Base-by-base conservation (phyloP, 495 filamentous ascomycete species). In the Lepraria neglecta region DNA sequence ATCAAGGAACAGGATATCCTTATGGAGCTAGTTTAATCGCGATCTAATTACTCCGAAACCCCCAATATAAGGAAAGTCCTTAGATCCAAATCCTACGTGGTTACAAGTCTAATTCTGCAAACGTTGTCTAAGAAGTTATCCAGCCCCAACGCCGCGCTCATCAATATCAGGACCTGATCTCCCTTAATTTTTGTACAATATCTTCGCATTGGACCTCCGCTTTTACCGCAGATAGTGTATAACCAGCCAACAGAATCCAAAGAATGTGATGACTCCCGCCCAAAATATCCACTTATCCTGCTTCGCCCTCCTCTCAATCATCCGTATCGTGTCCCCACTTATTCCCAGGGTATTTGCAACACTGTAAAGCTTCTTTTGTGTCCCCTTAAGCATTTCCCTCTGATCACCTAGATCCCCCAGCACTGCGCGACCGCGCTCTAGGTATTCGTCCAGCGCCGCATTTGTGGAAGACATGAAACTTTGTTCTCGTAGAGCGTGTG, bases 271-370 rank as follows among this genome's bases (percentile, higher is more conserved):
- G 24, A 95, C 90, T 0, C 94, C 91, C 15, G 72, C 87, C 83
- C 88, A 88, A 72, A 98, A 98, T 31, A 98, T 95, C 92, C 92
- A 97, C 75, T 96, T 97, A 68, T 98, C 94, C 78, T 97, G 85
- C 73, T 82, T 87, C 56, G 94, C 92, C 63, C 94, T 80, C 68
- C 94, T 77, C 73, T 97, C 92, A 54, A 98, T 75, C 89, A 92
- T 96, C 15, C 95, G 82, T 60, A 98, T 98, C 6, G 94, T 98
- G 71, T 97, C 95, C 33, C 92, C 91, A 71, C 87, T 91, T 42
- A 98, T 82, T 9, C 94, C 94, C 63, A 98, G 74, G 33, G 95
- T 97, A 69, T 95, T 97, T 7, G 89, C 94, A 24, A 96, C 90
- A 70, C 83, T 91, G 69, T 97, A 97, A 50, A 99, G 77, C 71